These are phyloP conservation scores for Phytophthora colocasiae DNA, from an alignment of 352 stramenopile genomes.

Conservation along the genomic window DNA sequence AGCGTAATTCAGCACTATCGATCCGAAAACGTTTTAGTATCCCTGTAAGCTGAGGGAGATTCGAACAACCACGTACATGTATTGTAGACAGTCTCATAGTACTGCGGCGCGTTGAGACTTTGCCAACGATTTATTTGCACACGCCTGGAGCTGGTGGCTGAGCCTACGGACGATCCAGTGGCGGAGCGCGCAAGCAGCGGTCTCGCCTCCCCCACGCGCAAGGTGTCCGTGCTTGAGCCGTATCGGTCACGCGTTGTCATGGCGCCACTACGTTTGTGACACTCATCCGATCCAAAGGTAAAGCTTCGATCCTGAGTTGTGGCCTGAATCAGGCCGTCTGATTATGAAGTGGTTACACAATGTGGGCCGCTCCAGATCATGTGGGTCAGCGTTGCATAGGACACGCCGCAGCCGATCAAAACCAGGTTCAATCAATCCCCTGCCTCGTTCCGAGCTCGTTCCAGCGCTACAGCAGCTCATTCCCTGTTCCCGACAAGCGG, in stretches of 20 bases:
- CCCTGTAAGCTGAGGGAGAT: no score
- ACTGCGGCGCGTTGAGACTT: conserved; percentile 41
- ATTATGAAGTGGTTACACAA: not conserved
- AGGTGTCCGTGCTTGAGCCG: not conserved
- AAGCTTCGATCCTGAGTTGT: conserved; percentile 31
- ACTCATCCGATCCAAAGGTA: conserved; percentile 23
- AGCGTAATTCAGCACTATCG: conserved; percentile 41
- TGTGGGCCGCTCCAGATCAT: conserved; percentile 9
- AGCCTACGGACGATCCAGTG: conserved; percentile 27
- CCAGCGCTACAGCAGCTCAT: conserved; percentile 14
- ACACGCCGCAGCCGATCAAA: conserved; percentile 25
- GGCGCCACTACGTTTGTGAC: conserved; percentile 8
- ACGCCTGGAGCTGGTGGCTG: conserved; percentile 33
- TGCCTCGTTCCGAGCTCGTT: conserved; percentile 12
- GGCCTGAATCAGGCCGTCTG: not conserved
- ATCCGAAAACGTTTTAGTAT: conserved; percentile 7
- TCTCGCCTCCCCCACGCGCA: conserved; percentile 20
- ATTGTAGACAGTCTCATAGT: conserved; percentile 45
- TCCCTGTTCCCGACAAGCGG: conserved; percentile 2
- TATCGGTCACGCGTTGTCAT: conserved; percentile 10
- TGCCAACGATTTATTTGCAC: conserved; percentile 37
- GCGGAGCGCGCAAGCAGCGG: conserved; percentile 39
- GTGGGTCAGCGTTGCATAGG: conserved; percentile 20
- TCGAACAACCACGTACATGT: conserved; percentile 21
- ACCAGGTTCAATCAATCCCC: conserved; percentile 22